Conservation (phyloP, 441 rosid species). For the Brassica hybrid region DNA sequence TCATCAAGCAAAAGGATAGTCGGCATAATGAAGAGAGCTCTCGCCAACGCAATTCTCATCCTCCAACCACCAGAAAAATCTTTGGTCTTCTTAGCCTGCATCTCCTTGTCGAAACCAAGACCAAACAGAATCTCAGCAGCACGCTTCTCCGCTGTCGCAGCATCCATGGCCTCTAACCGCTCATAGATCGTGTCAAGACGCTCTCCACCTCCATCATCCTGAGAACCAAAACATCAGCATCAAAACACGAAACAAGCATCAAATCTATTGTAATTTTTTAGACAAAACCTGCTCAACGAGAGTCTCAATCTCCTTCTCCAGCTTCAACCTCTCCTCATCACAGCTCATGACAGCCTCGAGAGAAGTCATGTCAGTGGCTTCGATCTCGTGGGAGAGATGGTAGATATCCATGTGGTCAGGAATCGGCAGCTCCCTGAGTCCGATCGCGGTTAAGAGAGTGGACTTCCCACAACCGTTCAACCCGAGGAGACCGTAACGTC, state of each 20-base stretch:
- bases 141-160: constrained; percentile 93
- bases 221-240: constrained; percentile 1
- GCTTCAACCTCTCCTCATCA: constrained; percentile 87
- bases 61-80: constrained; percentile 99
- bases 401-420: constrained; percentile 96
- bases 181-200: constrained; percentile 85
- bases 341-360: constrained; percentile 86
- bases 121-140: constrained; percentile 96
- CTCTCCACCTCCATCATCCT: constrained; percentile 99
- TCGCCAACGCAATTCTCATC: constrained; percentile 96
- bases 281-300: constrained; percentile 63
- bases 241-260: neutral
- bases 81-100: constrained; percentile 88
- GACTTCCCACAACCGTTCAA: constrained; percentile 98
- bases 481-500: constrained; percentile 96
- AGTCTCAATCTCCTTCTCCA: constrained; percentile 89
- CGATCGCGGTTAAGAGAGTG: constrained; percentile 84
- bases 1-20: constrained; percentile 93
- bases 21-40: constrained; percentile 93
- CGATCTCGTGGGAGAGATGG: constrained; percentile 85
- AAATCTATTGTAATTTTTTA: no score
- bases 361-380: constrained; percentile 95
- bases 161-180: constrained; percentile 89
- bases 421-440: constrained; percentile 86
- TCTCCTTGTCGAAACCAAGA: constrained; percentile 86